Evolutionary conservation across 371 early-diverging fungal genomes (phyloP), one percentile per base, ranked within the genome.

Genomic region (Mortierella sp.): DNA sequence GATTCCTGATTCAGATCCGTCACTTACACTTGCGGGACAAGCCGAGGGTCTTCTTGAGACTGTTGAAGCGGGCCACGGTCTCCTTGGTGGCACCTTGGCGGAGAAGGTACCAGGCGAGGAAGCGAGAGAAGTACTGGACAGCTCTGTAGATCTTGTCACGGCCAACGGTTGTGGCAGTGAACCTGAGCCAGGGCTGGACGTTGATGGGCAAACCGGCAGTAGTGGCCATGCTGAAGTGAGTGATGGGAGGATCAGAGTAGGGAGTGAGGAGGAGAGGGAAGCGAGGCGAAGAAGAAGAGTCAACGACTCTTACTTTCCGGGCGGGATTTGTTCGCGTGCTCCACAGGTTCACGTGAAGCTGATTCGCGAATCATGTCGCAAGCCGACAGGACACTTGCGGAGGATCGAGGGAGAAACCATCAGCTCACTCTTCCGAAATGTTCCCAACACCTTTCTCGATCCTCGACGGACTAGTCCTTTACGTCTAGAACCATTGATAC

Each of bases 131-230:
- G 82, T 92, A 92, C 78, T 94, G 94, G 5, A 91, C 82, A 16
- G 87, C 56, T 54, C 94, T 84, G 71, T 91, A 93, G 7, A 84
- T 63, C 71, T 94, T 94, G 77, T 94, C 94, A 57, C 94, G 88
- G 37, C 94, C 94, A 1, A 81, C 82, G 16, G 91, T 90, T 7
- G 88, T 88, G 55, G 73, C 81, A 6, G 88, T 60, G 53, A 60
- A 73, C 63, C 60, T 73, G 67, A 73, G 67, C 74, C 74, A 73
- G 25, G 74, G 74, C 60, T 73, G 74, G 60, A 73, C 74, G 41
- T 63, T 67, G 57, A 73, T 55, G 54, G 74, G 83, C 54, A 80
- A 80, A 49, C 64, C 60, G 45, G 69, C 62, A 48, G 77, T 60
- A 19, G 73, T 54, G 51, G 74, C 56, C 74, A 74, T 73, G 52